Conservation (phyloP, 225 moss, liverwort and hornwort genomes). For the Bryum argenteum region DNA sequence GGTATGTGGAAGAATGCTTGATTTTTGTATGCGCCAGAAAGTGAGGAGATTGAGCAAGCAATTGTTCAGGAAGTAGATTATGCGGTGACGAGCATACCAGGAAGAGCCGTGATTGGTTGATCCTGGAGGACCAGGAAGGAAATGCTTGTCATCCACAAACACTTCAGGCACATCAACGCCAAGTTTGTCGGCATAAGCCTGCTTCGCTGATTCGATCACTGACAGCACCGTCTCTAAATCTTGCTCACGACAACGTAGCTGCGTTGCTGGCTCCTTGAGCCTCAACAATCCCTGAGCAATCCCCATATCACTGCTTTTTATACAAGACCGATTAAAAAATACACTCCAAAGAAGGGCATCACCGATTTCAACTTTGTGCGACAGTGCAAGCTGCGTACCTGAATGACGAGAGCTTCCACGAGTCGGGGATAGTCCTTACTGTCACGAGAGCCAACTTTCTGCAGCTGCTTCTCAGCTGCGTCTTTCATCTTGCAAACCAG, state of each 20-base stretch:
- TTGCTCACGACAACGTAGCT: constrained; percentile 71
- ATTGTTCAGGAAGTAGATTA: neutral
- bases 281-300: constrained; percentile 57
- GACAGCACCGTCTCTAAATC: constrained; percentile 56
- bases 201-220: constrained; percentile 57
- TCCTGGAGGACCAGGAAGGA: constrained; percentile 71
- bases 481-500: constrained; percentile 74
- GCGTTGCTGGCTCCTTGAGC: constrained; percentile 70
- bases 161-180: constrained; percentile 51
- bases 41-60: neutral
- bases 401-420: constrained; percentile 61
- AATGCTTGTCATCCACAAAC: constrained; percentile 56
- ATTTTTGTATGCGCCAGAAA: neutral
- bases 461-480: constrained; percentile 68
- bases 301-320: constrained; percentile 10
- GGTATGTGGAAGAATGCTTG: constrained; percentile 1
- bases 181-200: constrained; percentile 49
- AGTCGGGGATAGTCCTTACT: constrained; percentile 47
- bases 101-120: constrained; percentile 59
- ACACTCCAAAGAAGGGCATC: neutral
- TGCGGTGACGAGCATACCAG: constrained; percentile 34
- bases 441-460: constrained; percentile 48
- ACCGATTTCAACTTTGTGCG: neutral
- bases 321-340: neutral
- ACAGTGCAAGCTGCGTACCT: constrained; percentile 34